Evolutionary conservation across 148 eudicot species (phyloP), one percentile per base, ranked within the genome.

Genomic region (Bassia scoparia): DNA sequence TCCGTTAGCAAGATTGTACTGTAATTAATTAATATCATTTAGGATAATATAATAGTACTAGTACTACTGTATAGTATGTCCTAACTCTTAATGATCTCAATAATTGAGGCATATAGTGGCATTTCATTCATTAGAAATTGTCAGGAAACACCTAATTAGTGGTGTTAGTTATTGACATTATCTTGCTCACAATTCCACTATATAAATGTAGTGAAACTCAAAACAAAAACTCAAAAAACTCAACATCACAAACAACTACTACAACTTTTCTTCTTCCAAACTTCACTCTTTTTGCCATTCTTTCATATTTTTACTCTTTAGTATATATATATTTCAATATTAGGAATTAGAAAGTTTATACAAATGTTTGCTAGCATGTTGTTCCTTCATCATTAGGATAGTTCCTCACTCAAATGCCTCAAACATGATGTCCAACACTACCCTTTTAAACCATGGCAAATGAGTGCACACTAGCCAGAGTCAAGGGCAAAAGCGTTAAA

Each of bases 401-500:
- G 80, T 81, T 55, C 83, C 83, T 29, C 79, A 76, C 30, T 68
- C 79, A 49, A 76, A 26, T 29, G 58, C 30, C 18, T 61, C 55
- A 14, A 80, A 49, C n/a, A 38, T 58, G 18, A 68, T 68, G 69
- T 23, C 78, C 46, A 63, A 41, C 38, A 20, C 64, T 68, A 30
- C 74, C 66, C 77, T 53, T 33, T 5, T 69, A 62, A 18, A n/a
- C 60, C 76, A 62, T 21, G 37, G 61, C 69, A 80, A 61, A 41
- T 21, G 41, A 61, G 53, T 21, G 24, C n/a, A 30, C 69, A 44
- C 24, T 68, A 74, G 55, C 74, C 44, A 72, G 82, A 78, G 41
- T 26, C 79, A 4, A 78, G 78, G 82, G 76, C 68, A 27, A 70
- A 72, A 30, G 84, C 84, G 16, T 68, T 82, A 59, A 67, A 62